phyloP scores from a whole-genome alignment of 495 filamentous ascomycete genomes.

The Penicillium cinerascens region DNA sequence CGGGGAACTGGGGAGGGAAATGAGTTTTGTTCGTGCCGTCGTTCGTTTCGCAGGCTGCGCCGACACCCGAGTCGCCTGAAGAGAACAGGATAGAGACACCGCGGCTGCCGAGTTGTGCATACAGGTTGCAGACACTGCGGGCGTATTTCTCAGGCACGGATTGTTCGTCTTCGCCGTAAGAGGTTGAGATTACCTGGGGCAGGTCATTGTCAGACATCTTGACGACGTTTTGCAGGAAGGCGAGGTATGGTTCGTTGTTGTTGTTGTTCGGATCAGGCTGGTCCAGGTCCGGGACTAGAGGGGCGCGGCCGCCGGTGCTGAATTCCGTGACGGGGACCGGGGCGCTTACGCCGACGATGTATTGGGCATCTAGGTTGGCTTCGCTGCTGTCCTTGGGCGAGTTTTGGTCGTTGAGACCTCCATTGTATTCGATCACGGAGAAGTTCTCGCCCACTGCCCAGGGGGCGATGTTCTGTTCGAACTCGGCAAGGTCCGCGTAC shows the following conservation, averaged over 20 bases:
- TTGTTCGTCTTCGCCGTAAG: conserved; percentile 81
- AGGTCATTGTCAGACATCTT: conserved; percentile 49
- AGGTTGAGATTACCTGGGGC: conserved; percentile 72
- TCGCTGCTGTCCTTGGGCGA: conserved; percentile 52
- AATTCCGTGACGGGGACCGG: conserved; percentile 63
- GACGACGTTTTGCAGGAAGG: conserved; percentile 62
- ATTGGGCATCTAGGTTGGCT: conserved; percentile 76
- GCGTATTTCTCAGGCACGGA: conserved; percentile 67
- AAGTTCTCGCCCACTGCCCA: conserved; percentile 59
- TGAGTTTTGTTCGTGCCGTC: conserved; percentile 62
- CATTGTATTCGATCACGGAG: conserved; percentile 56
- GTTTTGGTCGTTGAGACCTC: conserved; percentile 51
- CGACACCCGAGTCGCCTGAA: conserved; percentile 70
- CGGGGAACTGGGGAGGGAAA: conserved; percentile 70
- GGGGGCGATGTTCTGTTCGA: conserved; percentile 53
- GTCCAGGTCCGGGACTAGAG: conserved; percentile 59
- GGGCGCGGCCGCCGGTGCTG: conserved; percentile 61
- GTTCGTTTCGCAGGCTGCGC: conserved; percentile 61
- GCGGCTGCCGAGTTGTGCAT: conserved; percentile 67
- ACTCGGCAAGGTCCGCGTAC: conserved; percentile 54
- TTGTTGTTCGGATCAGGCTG: conserved; percentile 51
- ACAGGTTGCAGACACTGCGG: conserved; percentile 63
- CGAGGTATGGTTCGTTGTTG: conserved; percentile 73
- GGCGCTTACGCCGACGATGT: conserved; percentile 56
- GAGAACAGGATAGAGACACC: conserved; percentile 72